Base-by-base conservation (phyloP, 1,284 basidiomycete species). In the Grifola frondosa region DNA sequence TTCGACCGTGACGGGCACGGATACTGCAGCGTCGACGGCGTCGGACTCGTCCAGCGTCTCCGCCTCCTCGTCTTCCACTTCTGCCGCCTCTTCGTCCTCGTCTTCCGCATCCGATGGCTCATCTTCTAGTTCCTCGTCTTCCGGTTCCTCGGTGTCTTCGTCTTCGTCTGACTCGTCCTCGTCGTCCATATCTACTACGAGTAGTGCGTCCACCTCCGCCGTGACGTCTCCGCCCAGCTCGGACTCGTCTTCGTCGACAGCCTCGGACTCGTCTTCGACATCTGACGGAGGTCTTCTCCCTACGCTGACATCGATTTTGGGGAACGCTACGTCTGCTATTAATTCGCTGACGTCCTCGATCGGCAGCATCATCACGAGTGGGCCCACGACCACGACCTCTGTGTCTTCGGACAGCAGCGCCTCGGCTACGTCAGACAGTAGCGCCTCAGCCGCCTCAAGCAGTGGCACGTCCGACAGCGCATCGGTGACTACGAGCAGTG, bases 221-320 rank as follows among this genome's bases (percentile, higher is more conserved):
- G 25, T 1, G 11, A 29, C 38, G 13, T 9, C 32, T 12, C 11
- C 44, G 3, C 34, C 10, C 10, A 35, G 19, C 33, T 11, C 40
- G 12, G 30, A 22, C 30, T 37, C 41, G 7, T 13, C 17, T 17
- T 25, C 35, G 0, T 12, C 11, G 22, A 41, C 24, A 16, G 23
- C 23, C 28, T 25, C 43, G 28, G 30, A 26, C 19, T 29, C 35
- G 16, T 44, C 42, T 8, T 5, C 33, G 9, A 29, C 40, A 20
- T 12, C 20, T 25, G n/a, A 41, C 22, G 24, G n/a, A 17, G 3
- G 33, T 15, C 39, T 32, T n/a, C 13, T 41, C 11, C 22, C 31
- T 6, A 33, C 39, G 17, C 31, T 41, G 12, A 33, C 39, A 5
- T 41, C 39, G 15, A 24, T 41, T 24, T 12, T 34, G 3, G 34